A percentile compares a stretch with the other conserved stretches of the same genome.
Conservation (phyloP, 1,284 basidiomycete species). For the Pholiota adiposa region DNA sequence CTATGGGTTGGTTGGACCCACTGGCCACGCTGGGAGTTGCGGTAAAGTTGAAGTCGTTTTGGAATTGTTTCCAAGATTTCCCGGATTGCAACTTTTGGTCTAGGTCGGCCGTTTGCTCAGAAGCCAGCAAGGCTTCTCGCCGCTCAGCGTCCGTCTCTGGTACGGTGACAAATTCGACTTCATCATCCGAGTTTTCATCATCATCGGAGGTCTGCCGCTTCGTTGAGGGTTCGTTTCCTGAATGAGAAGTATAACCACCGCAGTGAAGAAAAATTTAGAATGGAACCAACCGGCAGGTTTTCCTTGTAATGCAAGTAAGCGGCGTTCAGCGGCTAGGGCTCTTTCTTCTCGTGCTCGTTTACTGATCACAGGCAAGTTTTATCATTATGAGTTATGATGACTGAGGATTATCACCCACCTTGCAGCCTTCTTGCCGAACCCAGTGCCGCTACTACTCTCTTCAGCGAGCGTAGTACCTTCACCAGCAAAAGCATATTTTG, state of each 20-base stretch:
- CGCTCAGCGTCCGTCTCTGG: constrained; percentile 63
- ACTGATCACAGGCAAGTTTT: constrained; percentile 39
- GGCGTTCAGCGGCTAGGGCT: constrained; percentile 69
- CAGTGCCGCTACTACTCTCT: constrained; percentile 54
- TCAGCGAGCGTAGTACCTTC: constrained; percentile 55
- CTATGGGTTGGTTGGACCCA: constrained; percentile 8
- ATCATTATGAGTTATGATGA: neutral
- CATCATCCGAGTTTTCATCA: constrained; percentile 33
- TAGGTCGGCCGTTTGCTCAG: constrained; percentile 41
- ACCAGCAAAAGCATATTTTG: constrained; percentile 61
- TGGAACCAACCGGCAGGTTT: constrained; percentile 28
- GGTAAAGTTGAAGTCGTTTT: constrained; percentile 50
- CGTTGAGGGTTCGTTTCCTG: constrained; percentile 18
- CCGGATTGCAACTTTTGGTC: constrained; percentile 37
- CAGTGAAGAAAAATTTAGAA: neutral
- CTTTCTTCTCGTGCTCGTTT: constrained; percentile 78
- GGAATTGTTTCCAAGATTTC: constrained; percentile 47
- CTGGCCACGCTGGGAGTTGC: constrained; percentile 2
- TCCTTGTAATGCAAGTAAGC: constrained; percentile 51
- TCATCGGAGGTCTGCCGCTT: constrained; percentile 20
- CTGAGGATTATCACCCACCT: constrained; percentile 48
- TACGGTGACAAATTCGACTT: constrained; percentile 35
- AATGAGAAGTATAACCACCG: neutral
- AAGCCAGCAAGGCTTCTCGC: constrained; percentile 48
- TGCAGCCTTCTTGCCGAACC: constrained; percentile 69